Evolutionary conservation across 2,329 filamentous ascomycete species (phyloP), one percentile per base, ranked within the genome.

Genomic region (Aspergillus oerlinghausenensis): DNA sequence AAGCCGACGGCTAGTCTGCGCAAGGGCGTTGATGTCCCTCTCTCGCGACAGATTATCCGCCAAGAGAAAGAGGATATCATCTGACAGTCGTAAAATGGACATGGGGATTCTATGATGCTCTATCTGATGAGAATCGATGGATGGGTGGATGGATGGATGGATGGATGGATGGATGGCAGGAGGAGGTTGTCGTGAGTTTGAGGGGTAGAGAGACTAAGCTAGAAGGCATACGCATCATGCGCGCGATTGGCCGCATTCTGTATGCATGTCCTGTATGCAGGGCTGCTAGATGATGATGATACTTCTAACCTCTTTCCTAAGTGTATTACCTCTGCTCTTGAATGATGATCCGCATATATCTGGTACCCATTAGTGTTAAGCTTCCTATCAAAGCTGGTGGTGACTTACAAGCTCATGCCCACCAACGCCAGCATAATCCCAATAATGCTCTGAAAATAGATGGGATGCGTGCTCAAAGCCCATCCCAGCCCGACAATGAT

Each of bases 401-500:
- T 9, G 14, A 58, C 62, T 57, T 50, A 65, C 62, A 63, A 58
- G 54, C 55, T 56, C 63, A 65, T 65, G 10, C 63, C 63, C n/a
- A 58, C 32, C 53, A 64, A 53, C 4, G 63, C 60, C 50, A 65
- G 54, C 3, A 61, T 32, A 32, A 65, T 59, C 0, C 63, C 63
- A 3, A 60, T 40, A 6, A 64, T 28, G 32, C 63, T 65, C 53
- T 61, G 49, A 1, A 52, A 43, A 38, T 56, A 50, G 6, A 65
- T 50, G 2, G 52, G 29, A 49, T 61, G 60, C 10, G 59, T 56
- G 21, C 57, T 60, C 4, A 52, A 54, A 1, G 56, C 57, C 85
- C 85, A 88, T 29, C 85, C 84, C 4, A 88, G 71, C 19, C 80
- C 79, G n/a, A 87, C 84, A 61, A 88, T 87, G 4, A 81, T 81